A percentile compares a stretch with the other conserved stretches of the same genome.
phyloP scores from a whole-genome alignment of 352 stramenopile genomes.

The Globisporangium cylindrosporum region DNA sequence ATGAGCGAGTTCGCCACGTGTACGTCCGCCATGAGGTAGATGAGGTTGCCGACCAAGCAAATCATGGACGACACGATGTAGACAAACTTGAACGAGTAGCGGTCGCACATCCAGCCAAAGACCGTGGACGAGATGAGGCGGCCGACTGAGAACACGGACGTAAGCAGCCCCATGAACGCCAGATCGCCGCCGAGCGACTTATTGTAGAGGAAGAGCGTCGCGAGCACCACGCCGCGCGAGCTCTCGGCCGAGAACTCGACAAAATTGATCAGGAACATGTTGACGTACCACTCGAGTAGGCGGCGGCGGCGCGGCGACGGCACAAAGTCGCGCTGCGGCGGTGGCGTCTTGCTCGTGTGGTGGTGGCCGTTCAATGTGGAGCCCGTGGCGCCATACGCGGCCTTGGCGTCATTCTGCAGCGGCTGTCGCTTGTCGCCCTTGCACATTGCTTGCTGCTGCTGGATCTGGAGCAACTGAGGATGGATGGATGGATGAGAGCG shows the following conservation, averaged over 20 bases:
- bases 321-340: slow-evolving; percentile 29
- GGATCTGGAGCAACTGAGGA: not conserved
- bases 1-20: slow-evolving; percentile 54
- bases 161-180: slow-evolving; percentile 79
- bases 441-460: slow-evolving; percentile 7
- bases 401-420: slow-evolving; percentile 10
- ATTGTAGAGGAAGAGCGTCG: slow-evolving; percentile 83
- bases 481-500: not conserved
- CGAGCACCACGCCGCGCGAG: slow-evolving; percentile 70
- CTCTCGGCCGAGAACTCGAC: slow-evolving; percentile 81
- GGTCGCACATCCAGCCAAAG: slow-evolving; percentile 85
- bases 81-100: slow-evolving; percentile 75
- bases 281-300: slow-evolving; percentile 62
- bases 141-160: slow-evolving; percentile 80
- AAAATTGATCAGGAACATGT: slow-evolving; percentile 85
- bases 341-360: slow-evolving; percentile 4
- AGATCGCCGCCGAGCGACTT: slow-evolving; percentile 74
- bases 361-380: slow-evolving; percentile 2
- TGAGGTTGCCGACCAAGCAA: slow-evolving; percentile 71
- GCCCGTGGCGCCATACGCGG: slow-evolving; percentile 30
- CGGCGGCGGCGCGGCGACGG: slow-evolving; percentile 41
- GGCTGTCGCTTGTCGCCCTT: slow-evolving; percentile 15
- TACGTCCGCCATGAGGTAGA: slow-evolving; percentile 65
- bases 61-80: slow-evolving; percentile 78
- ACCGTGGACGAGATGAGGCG: slow-evolving; percentile 76